A percentile compares a stretch with the other conserved stretches of the same genome.
These are phyloP conservation scores for Kalanchoe fedtschenkoi DNA, from an alignment of 164 flowering plant genomes.

Conservation along the genomic window DNA sequence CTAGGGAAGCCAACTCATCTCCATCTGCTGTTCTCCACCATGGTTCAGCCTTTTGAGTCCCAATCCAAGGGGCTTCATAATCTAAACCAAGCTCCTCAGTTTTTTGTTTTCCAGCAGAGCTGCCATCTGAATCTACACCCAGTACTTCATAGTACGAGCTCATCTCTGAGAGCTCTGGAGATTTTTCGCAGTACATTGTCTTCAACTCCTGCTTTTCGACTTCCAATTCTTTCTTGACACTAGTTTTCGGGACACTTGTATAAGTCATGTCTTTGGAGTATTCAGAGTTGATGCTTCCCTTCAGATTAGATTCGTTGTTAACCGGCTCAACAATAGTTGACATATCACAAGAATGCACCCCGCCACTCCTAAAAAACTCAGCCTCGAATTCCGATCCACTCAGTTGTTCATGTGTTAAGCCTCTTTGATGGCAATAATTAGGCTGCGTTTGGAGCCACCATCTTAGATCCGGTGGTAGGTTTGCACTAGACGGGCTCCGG, in stretches of 20 bases:
- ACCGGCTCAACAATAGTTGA: neutral
- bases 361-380: slow-evolving; percentile 14
- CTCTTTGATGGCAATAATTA: slow-evolving; percentile 25
- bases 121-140: slow-evolving; percentile 17
- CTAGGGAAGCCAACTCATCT: slow-evolving; percentile 49
- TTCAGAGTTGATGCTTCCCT: slow-evolving; percentile 1
- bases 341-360: neutral
- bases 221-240: slow-evolving; percentile 12
- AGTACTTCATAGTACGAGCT: slow-evolving; percentile 14
- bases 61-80: slow-evolving; percentile 31
- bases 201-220: slow-evolving; percentile 12
- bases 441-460: slow-evolving; percentile 62
- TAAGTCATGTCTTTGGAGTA: slow-evolving; percentile 1
- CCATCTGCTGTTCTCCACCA: slow-evolving; percentile 57
- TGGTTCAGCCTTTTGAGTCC: slow-evolving; percentile 28
- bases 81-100: slow-evolving; percentile 17
- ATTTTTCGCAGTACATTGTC: slow-evolving; percentile 9
- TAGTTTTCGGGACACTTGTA: neutral
- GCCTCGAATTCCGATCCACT: slow-evolving; percentile 19
- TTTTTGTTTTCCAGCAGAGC: slow-evolving; percentile 13
- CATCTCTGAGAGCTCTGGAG: slow-evolving; percentile 14
- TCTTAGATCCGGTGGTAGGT: slow-evolving; percentile 30
- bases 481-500: slow-evolving; percentile 22
- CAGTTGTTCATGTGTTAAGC: slow-evolving; percentile 21
- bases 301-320: no score